Evolutionary conservation across 2,329 filamentous ascomycete genomes (phyloP).

Genomic region (Colletotrichum sp.): DNA sequence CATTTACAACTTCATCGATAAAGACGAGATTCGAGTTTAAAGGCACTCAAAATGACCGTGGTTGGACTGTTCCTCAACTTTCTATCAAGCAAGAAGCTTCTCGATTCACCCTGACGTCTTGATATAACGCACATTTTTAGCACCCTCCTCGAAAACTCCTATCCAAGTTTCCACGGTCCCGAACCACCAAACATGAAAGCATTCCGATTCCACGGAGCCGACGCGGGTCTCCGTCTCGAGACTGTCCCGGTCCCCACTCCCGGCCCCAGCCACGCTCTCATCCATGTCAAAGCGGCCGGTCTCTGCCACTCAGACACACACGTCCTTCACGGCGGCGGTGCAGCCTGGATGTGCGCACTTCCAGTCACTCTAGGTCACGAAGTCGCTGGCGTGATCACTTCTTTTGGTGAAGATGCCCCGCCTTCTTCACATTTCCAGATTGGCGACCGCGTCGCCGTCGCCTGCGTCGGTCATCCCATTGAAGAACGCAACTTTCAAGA

Average conservation of each 20-base stretch:
- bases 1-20: not conserved
- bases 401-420: not conserved
- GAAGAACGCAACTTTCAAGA: not conserved
- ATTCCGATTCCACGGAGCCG: constrained; percentile 3
- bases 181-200: not conserved
- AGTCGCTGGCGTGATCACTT: not conserved
- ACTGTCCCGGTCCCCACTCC: not conserved
- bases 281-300: constrained; percentile 7
- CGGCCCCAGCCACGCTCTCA: not conserved
- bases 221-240: not conserved
- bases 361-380: constrained; percentile 7
- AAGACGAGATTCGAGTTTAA: rapidly evolving
- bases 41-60: not conserved
- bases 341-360: constrained; percentile 13
- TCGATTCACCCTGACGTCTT: not conserved
- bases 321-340: constrained; percentile 14
- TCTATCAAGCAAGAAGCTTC: not conserved
- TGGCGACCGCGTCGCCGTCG: constrained; percentile 5
- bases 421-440: not conserved
- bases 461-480: constrained; percentile 13
- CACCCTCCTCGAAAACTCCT: not conserved
- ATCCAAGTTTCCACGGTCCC: not conserved
- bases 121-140: not conserved
- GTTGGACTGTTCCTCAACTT: not conserved
- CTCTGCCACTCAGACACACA: constrained; percentile 18